A percentile compares a stretch with the other conserved stretches of the same genome.
Conservation (phyloP, 345 rosid species). For the Aquilaria sinensis region DNA sequence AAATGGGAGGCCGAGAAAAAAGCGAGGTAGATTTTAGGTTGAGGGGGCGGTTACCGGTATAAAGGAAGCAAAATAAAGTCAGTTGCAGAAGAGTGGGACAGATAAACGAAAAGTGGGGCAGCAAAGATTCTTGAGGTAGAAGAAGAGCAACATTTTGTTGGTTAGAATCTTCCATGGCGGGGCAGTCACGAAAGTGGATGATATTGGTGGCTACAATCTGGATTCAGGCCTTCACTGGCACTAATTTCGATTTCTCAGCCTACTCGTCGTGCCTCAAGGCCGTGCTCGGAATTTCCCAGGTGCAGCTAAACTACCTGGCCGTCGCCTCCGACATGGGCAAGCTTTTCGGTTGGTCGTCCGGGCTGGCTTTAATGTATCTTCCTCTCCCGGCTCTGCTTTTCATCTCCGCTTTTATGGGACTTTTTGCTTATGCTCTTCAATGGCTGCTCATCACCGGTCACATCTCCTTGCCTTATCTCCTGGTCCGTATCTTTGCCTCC, state of each 20-base stretch:
- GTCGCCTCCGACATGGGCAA: conserved; percentile 91
- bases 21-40: no score
- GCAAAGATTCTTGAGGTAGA: no score
- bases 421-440: conserved; percentile 69
- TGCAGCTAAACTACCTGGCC: conserved; percentile 72
- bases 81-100: no score
- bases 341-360: conserved; percentile 87
- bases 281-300: conserved; percentile 70
- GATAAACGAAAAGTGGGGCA: no score
- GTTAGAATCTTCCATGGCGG: conserved; percentile 33
- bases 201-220: conserved; percentile 81
- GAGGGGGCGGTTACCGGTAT: no score
- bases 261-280: conserved; percentile 72
- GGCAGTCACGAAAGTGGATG: conserved; percentile 87
- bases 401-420: conserved; percentile 70
- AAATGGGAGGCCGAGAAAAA: no score
- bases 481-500: conserved; percentile 30
- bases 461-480: conserved; percentile 59
- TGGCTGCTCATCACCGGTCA: conserved; percentile 61
- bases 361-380: conserved; percentile 60
- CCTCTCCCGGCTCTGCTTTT: conserved; percentile 64
- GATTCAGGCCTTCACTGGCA: conserved; percentile 95
- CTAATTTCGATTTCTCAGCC: conserved; percentile 86
- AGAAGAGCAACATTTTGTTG: no score
- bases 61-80: no score